These are phyloP conservation scores for Pseudodiploospora longispora DNA, from an alignment of 2,329 filamentous ascomycete species.

Conservation along the genomic window DNA sequence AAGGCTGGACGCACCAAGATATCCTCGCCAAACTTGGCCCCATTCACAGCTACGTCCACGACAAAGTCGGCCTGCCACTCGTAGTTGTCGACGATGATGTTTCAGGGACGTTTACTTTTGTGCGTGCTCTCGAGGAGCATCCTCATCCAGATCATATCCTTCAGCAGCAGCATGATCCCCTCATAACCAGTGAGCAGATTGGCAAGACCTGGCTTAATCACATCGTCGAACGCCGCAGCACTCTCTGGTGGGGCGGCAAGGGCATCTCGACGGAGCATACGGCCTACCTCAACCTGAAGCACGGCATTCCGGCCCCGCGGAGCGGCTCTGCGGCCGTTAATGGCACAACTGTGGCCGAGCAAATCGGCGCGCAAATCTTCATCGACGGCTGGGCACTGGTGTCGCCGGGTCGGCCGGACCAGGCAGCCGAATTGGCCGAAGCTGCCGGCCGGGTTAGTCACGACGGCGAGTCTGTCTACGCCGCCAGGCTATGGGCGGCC, in stretches of 20 bases:
- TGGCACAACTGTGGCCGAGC: slow-evolving; percentile 18
- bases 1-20: slow-evolving; percentile 27
- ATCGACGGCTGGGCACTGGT: slow-evolving; percentile 30
- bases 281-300: slow-evolving; percentile 28
- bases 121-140: slow-evolving; percentile 27
- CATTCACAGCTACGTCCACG: slow-evolving; percentile 25
- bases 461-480: slow-evolving; percentile 28
- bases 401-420: slow-evolving; percentile 19
- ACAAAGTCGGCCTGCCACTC: slow-evolving; percentile 17
- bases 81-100: slow-evolving; percentile 27
- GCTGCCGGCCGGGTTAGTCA: slow-evolving; percentile 28
- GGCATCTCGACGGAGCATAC: slow-evolving; percentile 32
- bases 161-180: neutral
- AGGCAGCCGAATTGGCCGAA: slow-evolving; percentile 23
- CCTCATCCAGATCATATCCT: neutral
- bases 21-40: slow-evolving; percentile 23
- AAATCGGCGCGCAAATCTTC: slow-evolving; percentile 32
- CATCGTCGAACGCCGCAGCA: slow-evolving; percentile 14
- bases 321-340: slow-evolving; percentile 19
- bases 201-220: slow-evolving; percentile 11
- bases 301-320: slow-evolving; percentile 23
- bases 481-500: slow-evolving; percentile 29
- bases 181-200: slow-evolving; percentile 6
- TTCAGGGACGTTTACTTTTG: slow-evolving; percentile 27
- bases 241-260: slow-evolving; percentile 31